Base-by-base conservation (phyloP, 768 basidiomycete species). In the Xerocomus brunneocitrinus region DNA sequence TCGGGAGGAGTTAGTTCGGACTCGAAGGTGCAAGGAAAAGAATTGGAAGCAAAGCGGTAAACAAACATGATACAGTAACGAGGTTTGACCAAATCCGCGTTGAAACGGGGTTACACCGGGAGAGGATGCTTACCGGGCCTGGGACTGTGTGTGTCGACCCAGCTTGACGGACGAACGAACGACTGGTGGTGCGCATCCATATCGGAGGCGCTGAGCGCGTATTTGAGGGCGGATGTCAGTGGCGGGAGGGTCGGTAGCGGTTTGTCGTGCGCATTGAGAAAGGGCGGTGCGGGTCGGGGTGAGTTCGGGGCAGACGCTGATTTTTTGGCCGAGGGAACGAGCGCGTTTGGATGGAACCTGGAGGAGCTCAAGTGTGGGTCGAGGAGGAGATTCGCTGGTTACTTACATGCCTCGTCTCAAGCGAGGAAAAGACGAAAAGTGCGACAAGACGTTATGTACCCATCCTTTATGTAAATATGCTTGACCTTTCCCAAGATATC, bases 191-290 rank as follows among this genome's bases (percentile, higher is more conserved):
- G 64, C 0, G 57, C 57, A 12, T 68, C 64, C 64, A 68, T 66
- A 22, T 34, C 12, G 32, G 32, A 13, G 32, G 32, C 13, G 32
- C 64, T 62, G 49, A 58, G 59, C 47, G 19, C 19, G 19, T 19
- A 19, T 19, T 52, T 61, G 53, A 58, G 51, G 2, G 47, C 24
- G 5, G 61, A 46, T 14, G 68, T 71, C 67, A 74, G 66, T 27
- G 70, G 69, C 22, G 75, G 69, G 14, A 69, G 65, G 8, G 27
- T 44, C 41, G 75, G 76, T n/a, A 77, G 67, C 1, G 73, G 71
- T 50, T 76, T 76, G 61, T 75, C 71, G 58, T 61, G 50, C 1
- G 35, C 49, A 54, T 52, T 10, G 12, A 64, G 36, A 32, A 55
- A 63, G 25, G 49, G 43, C 0, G 57, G 32, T 0, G 48, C 34